Evolutionary conservation across 176 grass and related monocot species (phyloP).

Genomic region (Oryza brachyantha): DNA sequence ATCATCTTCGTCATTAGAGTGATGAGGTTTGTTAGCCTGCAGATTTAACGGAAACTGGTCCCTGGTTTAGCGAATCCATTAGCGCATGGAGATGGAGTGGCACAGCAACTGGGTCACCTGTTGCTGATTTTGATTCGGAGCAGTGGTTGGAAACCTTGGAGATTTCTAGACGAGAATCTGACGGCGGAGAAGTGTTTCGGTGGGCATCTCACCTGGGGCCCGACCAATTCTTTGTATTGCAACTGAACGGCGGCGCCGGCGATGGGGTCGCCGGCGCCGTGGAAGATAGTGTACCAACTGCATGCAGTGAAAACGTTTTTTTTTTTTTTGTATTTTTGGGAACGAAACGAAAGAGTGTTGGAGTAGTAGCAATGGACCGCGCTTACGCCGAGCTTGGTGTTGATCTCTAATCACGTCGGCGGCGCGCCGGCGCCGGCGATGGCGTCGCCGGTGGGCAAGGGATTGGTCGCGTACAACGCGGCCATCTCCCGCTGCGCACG

Average conservation of each 20-base stretch:
- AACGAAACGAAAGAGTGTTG: not conserved
- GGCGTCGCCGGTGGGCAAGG: slow-evolving; percentile 24
- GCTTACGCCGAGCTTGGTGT: not conserved
- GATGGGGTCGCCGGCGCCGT: not conserved
- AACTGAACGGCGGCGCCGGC: not conserved
- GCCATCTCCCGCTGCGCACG: slow-evolving; percentile 45
- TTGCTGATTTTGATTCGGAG: not conserved
- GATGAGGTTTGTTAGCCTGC: not conserved
- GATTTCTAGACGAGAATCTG: not conserved
- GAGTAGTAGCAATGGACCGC: not conserved
- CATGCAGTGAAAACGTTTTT: not conserved
- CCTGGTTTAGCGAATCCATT: not conserved
- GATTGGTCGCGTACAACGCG: slow-evolving; percentile 49
- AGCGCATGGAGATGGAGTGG: no score
- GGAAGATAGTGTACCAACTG: not conserved
- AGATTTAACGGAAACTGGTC: not conserved
- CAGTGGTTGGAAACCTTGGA: not conserved
- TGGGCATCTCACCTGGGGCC: not conserved
- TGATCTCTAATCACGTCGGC: not conserved
- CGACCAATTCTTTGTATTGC: not conserved
- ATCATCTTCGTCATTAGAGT: not conserved
- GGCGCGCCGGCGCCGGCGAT: not conserved
- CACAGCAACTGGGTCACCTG: not conserved
- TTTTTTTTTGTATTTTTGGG: not conserved
- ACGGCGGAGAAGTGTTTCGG: not conserved